Evolutionary conservation across 805 yeast genomes (phyloP).

Genomic region (Pichia nakasei): DNA sequence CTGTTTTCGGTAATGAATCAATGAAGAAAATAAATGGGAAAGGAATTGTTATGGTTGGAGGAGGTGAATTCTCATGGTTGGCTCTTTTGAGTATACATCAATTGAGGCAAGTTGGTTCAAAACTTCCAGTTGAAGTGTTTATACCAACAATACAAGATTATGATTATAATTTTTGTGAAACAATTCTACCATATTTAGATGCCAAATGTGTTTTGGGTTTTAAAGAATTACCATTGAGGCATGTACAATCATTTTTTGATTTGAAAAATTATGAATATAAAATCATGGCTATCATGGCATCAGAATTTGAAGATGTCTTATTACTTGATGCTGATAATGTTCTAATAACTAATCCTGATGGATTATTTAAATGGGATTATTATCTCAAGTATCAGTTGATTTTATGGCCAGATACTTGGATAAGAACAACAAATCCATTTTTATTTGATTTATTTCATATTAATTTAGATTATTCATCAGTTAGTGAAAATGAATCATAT

Average conservation of each 20-base stretch:
- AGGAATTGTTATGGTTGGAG: constrained; percentile 45
- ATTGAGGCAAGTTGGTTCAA: constrained; percentile 33
- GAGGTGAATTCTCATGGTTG: constrained; percentile 44
- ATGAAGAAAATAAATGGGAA: constrained; percentile 6
- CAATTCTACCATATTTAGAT: constrained; percentile 31
- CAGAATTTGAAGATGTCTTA: constrained; percentile 37
- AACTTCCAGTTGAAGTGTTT: constrained; percentile 44
- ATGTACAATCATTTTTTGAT: constrained; percentile 18
- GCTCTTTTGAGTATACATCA: constrained; percentile 41
- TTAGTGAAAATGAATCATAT: constrained; percentile 20
- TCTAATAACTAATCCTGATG: constrained; percentile 35
- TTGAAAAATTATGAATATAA: constrained; percentile 44
- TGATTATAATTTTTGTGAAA: constrained; percentile 38
- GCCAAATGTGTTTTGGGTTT: constrained; percentile 39
- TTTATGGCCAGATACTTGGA: constrained; percentile 68
- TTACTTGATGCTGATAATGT: constrained; percentile 46
- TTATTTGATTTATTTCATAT: constrained; percentile 32
- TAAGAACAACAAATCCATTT: constrained; percentile 55
- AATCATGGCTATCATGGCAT: constrained; percentile 38
- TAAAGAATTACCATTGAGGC: constrained; percentile 22
- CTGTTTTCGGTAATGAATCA: constrained; percentile 19
- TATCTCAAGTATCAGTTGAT: constrained; percentile 38
- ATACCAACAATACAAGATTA: constrained; percentile 36
- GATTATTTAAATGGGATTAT: constrained; percentile 36
- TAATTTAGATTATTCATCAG: constrained; percentile 6